Percentiles rank a stretch among this genome's conserved stretches.
Evolutionary conservation across 1,284 basidiomycete species (phyloP).

Genomic region (Neolentinus lepideus): DNA sequence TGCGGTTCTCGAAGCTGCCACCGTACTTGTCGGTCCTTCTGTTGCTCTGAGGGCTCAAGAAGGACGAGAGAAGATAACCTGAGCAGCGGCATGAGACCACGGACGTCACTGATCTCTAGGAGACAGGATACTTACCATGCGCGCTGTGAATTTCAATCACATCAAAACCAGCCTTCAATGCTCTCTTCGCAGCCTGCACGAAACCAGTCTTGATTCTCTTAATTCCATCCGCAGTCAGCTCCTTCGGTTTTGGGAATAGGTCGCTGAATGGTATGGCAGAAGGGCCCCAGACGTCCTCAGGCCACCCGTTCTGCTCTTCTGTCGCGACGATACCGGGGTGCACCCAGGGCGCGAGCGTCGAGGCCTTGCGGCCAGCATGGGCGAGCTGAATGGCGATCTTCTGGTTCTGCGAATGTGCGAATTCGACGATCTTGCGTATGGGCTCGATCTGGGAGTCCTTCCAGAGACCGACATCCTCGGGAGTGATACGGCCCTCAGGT

Average conservation of each 20-base stretch:
- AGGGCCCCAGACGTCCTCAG: conserved; percentile 33
- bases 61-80: conserved; percentile 29
- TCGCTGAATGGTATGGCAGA: conserved; percentile 36
- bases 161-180: conserved; percentile 36
- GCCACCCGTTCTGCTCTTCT: conserved; percentile 51
- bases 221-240: conserved; percentile 41
- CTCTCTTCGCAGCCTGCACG: conserved; percentile 34
- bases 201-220: conserved; percentile 38
- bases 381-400: conserved; percentile 72
- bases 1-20: conserved; percentile 45
- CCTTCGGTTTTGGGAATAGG: conserved; percentile 44
- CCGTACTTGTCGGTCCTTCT: conserved; percentile 47
- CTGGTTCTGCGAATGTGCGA: conserved; percentile 54
- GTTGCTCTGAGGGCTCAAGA: conserved; percentile 44
- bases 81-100: not conserved
- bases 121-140: conserved; percentile 22
- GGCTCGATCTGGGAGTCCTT: conserved; percentile 60
- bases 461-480: conserved; percentile 70
- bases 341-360: conserved; percentile 56
- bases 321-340: conserved; percentile 26
- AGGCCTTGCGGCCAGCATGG: conserved; percentile 74
- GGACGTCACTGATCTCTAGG: not conserved
- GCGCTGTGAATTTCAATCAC: conserved; percentile 55
- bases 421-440: conserved; percentile 59
- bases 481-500: conserved; percentile 73